A percentile compares a stretch with the other conserved stretches of the same genome.
Conservation (phyloP, 2,329 filamentous ascomycete species). For the Aureobasidium pullulans region DNA sequence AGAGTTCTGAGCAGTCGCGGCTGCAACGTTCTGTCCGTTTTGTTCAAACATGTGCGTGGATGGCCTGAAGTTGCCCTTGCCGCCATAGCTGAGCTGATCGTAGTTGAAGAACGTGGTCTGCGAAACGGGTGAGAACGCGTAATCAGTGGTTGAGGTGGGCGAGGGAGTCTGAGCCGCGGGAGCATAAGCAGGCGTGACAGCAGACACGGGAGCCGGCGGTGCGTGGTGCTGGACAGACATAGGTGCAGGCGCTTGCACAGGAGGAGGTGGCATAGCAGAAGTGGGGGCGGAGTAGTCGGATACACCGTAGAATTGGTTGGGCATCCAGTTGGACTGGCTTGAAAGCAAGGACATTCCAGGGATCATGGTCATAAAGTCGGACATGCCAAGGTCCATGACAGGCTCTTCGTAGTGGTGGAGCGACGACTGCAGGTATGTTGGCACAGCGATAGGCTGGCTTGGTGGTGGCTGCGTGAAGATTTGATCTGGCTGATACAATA, state of each 20-base stretch:
- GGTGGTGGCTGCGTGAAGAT: constrained; percentile 28
- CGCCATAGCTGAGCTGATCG: constrained; percentile 1
- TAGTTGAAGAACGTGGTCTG: constrained; percentile 28
- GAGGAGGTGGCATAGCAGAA: neutral
- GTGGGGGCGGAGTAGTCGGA: neutral
- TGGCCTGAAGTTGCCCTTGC: constrained; percentile 7
- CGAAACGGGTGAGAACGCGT: neutral
- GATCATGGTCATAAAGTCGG: constrained; percentile 37
- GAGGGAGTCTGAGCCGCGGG: neutral
- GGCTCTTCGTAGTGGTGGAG: constrained; percentile 22
- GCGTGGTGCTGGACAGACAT: constrained; percentile 12
- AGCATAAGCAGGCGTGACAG: constrained; percentile 1
- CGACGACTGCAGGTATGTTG: constrained; percentile 26
- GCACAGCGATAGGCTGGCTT: constrained; percentile 21
- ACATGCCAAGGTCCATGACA: constrained; percentile 23
- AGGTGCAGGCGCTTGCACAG: neutral
- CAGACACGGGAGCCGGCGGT: neutral
- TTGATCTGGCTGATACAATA: constrained; percentile 68
- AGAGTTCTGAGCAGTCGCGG: constrained; percentile 18
- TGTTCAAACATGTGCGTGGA: constrained; percentile 10
- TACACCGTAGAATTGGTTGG: constrained; percentile 3
- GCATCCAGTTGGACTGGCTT: constrained; percentile 13
- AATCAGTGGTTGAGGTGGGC: neutral
- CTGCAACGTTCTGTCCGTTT: constrained; percentile 34
- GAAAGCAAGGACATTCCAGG: constrained; percentile 38